Evolutionary conservation across 73 alveolate species (phyloP).

Genomic region (Paramecium tetraurelia): DNA sequence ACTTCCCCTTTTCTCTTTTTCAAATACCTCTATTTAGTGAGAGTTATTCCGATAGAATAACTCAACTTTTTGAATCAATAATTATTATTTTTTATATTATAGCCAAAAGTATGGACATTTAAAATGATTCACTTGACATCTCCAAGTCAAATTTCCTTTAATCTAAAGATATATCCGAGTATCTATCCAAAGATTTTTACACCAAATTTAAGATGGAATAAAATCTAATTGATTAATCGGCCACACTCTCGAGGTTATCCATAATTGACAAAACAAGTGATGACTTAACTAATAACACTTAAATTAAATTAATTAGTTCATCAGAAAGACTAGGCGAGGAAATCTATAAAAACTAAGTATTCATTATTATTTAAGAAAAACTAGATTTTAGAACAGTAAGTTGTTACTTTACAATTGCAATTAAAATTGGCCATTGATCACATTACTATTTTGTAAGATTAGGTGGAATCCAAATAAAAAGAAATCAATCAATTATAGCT

Average conservation of each 20-base stretch:
- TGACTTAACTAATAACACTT: background rate
- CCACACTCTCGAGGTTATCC: background rate
- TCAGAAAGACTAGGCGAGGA: background rate
- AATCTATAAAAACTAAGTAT: background rate
- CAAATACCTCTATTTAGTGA: background rate
- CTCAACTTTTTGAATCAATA: background rate
- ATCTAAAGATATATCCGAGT: background rate
- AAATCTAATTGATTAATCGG: background rate
- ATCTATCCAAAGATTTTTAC: background rate
- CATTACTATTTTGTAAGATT: background rate
- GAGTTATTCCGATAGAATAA: background rate
- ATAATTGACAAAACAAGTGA: constrained; percentile 5
- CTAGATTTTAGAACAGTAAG: background rate
- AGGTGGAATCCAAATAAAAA: background rate
- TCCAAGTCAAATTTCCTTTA: background rate
- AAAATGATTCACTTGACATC: background rate
- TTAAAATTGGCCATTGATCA: background rate
- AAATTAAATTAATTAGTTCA: background rate
- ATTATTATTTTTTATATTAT: background rate
- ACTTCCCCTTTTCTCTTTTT: background rate
- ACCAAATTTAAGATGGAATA: background rate
- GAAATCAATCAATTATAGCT: background rate
- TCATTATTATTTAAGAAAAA: background rate
- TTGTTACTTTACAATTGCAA: background rate
- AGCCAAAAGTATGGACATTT: background rate